phyloP scores from a whole-genome alignment of 768 basidiomycete species.

The Russula foetens region DNA sequence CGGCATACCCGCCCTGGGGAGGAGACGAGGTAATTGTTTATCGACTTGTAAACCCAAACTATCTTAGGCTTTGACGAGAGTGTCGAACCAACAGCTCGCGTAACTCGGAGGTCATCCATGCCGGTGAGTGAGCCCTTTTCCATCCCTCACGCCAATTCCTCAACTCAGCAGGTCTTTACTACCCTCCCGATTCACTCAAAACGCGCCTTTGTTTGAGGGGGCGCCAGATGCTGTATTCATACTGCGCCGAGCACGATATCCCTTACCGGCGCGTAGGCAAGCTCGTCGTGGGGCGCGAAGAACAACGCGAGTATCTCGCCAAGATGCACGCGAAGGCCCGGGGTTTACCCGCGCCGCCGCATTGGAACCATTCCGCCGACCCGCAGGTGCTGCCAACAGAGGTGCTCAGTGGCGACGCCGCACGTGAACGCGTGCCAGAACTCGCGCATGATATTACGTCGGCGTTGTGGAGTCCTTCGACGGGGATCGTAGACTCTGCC shows the following conservation, averaged over 20 bases:
- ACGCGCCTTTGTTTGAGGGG: conserved; percentile 82
- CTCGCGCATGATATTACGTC: conserved; percentile 60
- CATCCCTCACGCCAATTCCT: not conserved
- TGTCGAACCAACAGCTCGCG: conserved; percentile 50
- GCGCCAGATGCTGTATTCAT: conserved; percentile 72
- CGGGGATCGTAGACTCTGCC: conserved; percentile 89
- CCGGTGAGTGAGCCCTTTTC: conserved; percentile 38
- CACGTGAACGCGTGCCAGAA: conserved; percentile 72
- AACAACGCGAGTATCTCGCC: conserved; percentile 65
- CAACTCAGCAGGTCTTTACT: conserved; percentile 60
- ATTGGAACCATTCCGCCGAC: conserved; percentile 24
- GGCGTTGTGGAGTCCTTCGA: conserved; percentile 77
- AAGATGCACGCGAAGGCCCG: conserved; percentile 56
- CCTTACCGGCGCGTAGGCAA: conserved; percentile 75
- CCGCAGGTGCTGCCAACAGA: conserved; percentile 47
- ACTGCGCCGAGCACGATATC: conserved; percentile 55
- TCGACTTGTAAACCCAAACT: not conserved
- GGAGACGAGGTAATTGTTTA: conserved; percentile 61
- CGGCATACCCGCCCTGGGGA: conserved; percentile 67
- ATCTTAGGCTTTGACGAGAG: not conserved
- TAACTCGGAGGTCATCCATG: conserved; percentile 94
- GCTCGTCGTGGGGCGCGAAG: conserved; percentile 71
- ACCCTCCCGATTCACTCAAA: conserved; percentile 77
- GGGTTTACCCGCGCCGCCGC: conserved; percentile 42
- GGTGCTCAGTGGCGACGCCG: conserved; percentile 61